Evolutionary conservation across 2,329 filamentous ascomycete species (phyloP).

Genomic region (Talaromyces islandicus): DNA sequence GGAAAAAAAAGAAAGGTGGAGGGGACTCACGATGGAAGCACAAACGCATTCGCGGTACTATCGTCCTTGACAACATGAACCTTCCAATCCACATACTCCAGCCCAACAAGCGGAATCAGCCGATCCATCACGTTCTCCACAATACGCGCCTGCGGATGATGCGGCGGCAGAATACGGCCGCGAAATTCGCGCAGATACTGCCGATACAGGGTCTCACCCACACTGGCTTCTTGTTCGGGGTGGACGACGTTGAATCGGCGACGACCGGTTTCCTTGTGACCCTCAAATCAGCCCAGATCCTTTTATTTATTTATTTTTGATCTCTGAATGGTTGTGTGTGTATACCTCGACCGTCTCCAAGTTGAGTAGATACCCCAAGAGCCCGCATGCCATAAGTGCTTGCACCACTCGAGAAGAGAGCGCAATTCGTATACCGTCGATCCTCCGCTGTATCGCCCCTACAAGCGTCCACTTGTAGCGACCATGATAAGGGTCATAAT

Average conservation of each 20-base stretch:
- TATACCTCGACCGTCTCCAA: conserved; percentile 49
- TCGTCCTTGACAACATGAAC: conserved; percentile 53
- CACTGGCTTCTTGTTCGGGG: conserved; percentile 37
- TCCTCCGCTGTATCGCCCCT: neutral
- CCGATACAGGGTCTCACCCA: conserved; percentile 40
- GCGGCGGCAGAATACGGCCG: conserved; percentile 43
- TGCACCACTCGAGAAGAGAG: neutral
- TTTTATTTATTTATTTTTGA: neutral
- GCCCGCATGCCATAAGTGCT: neutral
- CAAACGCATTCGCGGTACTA: conserved; percentile 53
- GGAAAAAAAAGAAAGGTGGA: neutral
- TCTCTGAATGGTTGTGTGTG: too few relatives aligned
- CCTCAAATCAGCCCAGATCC: conserved; percentile 5
- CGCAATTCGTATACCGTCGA: neutral
- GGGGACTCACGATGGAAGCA: conserved; percentile 48
- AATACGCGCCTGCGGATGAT: conserved; percentile 42
- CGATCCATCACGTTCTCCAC: conserved; percentile 50
- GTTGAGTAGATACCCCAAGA: conserved; percentile 27
- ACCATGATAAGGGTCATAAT: neutral
- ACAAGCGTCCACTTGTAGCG: neutral
- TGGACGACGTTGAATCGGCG: conserved; percentile 55
- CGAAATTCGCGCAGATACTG: conserved; percentile 43
- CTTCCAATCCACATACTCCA: conserved; percentile 47
- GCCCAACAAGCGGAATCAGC: conserved; percentile 47
- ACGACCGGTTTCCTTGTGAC: conserved; percentile 43